These are phyloP conservation scores for Aspergillus tanneri DNA, from an alignment of 2,329 filamentous ascomycete species.

Conservation along the genomic window DNA sequence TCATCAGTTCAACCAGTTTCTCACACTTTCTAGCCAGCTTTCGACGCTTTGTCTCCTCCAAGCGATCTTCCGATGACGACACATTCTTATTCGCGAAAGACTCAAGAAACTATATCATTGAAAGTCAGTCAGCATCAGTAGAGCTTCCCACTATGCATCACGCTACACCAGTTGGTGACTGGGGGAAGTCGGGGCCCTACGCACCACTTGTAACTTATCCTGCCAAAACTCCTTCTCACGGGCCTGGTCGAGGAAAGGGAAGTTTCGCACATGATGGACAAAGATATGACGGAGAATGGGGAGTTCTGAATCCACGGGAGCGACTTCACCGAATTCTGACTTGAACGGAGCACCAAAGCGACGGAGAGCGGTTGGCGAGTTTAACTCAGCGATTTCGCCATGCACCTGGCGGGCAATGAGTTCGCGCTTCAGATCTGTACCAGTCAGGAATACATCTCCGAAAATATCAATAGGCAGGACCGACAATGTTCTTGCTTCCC, in stretches of 20 bases:
- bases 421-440: conserved; percentile 86
- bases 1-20: conserved; percentile 97
- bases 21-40: conserved; percentile 91
- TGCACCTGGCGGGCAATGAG: conserved; percentile 86
- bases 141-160: too few relatives aligned
- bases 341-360: conserved; percentile 94
- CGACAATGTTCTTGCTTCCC: conserved; percentile 94
- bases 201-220: conserved; percentile 88
- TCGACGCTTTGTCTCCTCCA: conserved; percentile 92
- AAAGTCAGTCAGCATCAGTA: too few relatives aligned
- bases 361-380: conserved; percentile 89
- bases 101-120: conserved; percentile 72
- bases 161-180: not conserved
- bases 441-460: conserved; percentile 10
- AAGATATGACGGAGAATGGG: conserved; percentile 96
- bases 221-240: conserved; percentile 99
- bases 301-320: conserved; percentile 88
- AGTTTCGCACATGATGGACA: conserved; percentile 95
- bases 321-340: conserved; percentile 87
- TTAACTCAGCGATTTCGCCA: conserved; percentile 87
- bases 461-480: not conserved
- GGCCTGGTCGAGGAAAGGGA: conserved; percentile 94
- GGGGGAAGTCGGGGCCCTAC: conserved; percentile 40
- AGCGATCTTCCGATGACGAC: conserved; percentile 89
- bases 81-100: conserved; percentile 97